Conservation (phyloP, 2,329 filamentous ascomycete genomes). For the Trematosphaeria pertusa region DNA sequence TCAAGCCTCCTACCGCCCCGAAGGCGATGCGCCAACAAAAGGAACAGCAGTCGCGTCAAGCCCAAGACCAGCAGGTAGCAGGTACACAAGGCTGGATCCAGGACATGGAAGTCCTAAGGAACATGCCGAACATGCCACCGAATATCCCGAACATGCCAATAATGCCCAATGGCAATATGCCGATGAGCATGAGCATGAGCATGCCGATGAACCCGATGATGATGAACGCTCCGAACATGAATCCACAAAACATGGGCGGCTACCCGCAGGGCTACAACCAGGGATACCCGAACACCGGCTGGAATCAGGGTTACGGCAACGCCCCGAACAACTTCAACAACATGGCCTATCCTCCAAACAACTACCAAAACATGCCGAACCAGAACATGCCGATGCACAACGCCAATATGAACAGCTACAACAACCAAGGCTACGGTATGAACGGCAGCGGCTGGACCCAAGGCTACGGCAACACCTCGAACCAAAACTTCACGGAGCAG, state of each 20-base stretch:
- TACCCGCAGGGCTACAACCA: conserved; percentile 1
- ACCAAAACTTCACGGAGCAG: conserved; percentile 53
- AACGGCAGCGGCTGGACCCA: conserved; percentile 6
- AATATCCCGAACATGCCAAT: conserved; percentile 34
- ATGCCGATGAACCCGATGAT: conserved; percentile 41
- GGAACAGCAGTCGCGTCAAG: conserved; percentile 46
- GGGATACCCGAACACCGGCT: conserved; percentile 14
- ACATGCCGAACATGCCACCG: conserved; percentile 48
- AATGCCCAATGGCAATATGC: conserved; percentile 34
- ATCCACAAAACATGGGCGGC: conserved; percentile 10
- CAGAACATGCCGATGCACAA: conserved; percentile 7
- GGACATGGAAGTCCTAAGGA: conserved; percentile 54
- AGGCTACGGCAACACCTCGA: neutral
- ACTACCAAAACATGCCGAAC: conserved; percentile 10
- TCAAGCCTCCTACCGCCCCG: conserved; percentile 54
- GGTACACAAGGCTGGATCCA: conserved; percentile 52
- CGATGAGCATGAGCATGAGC: conserved; percentile 47
- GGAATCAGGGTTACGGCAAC: conserved; percentile 9
- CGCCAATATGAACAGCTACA: conserved; percentile 12
- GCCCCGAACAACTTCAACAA: conserved; percentile 13
- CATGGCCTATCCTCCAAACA: too few species aligned
- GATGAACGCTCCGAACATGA: conserved; percentile 33
- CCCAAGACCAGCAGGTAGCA: conserved; percentile 60
- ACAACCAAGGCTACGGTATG: conserved; percentile 7
- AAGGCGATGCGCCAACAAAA: conserved; percentile 53